A percentile compares a stretch with the other conserved stretches of the same genome.
Evolutionary conservation across 179 eudicot genomes (phyloP).

Genomic region (Spergularia azorica): DNA sequence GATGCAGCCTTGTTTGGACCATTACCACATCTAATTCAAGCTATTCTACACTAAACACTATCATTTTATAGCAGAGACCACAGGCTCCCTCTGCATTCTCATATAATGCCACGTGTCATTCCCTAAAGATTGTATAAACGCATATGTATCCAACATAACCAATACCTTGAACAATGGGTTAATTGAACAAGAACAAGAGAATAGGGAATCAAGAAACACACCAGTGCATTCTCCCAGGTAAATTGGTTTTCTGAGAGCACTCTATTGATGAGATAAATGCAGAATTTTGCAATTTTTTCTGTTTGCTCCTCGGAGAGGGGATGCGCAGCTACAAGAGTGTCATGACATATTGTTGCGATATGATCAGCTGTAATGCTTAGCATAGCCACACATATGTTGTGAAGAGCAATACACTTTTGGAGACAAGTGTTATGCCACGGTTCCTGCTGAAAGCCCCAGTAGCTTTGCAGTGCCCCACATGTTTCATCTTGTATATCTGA

Average conservation of each 20-base stretch:
- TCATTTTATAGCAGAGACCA: neutral
- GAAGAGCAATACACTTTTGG: constrained; percentile 63
- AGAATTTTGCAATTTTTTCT: constrained; percentile 59
- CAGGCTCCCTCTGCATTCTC: neutral
- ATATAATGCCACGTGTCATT: neutral
- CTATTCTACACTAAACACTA: neutral
- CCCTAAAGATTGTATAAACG: neutral
- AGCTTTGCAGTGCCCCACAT: constrained; percentile 22
- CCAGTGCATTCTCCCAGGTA: constrained; percentile 73
- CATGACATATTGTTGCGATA: constrained; percentile 47
- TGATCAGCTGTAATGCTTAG: constrained; percentile 58
- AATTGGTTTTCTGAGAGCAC: constrained; percentile 62
- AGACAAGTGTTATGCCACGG: constrained; percentile 70
- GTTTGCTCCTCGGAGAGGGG: constrained; percentile 36
- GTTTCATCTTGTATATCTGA: constrained; percentile 30
- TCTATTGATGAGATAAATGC: constrained; percentile 60
- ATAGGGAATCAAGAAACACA: constrained; percentile 37
- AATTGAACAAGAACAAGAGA: neutral
- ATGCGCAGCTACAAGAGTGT: constrained; percentile 24
- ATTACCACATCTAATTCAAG: too few relatives aligned
- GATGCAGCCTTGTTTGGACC: too few relatives aligned
- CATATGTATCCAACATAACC: neutral
- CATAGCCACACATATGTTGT: constrained; percentile 53
- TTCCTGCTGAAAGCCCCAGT: constrained; percentile 62
- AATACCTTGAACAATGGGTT: neutral